These are phyloP conservation scores for Alternaria atra DNA, from an alignment of 2,329 filamentous ascomycete genomes.

Conservation along the genomic window DNA sequence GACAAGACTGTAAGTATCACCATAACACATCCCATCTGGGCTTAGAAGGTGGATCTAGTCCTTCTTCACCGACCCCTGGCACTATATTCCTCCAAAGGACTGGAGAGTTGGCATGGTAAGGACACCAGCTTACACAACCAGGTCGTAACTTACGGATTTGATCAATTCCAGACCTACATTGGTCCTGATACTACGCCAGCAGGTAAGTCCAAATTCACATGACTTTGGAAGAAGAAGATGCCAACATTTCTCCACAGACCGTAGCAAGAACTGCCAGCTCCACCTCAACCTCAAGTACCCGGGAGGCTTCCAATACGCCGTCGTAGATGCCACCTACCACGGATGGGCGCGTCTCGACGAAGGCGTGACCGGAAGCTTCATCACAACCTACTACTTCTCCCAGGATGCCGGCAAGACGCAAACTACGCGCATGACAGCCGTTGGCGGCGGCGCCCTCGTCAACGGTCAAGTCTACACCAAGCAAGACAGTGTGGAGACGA, in stretches of 20 bases:
- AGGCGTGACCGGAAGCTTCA: conserved; percentile 46
- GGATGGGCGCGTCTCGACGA: conserved; percentile 47
- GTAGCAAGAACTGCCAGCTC: conserved; percentile 50
- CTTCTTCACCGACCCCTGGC: conserved; percentile 5
- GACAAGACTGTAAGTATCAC: conserved; percentile 43
- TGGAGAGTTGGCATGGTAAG: conserved; percentile 5
- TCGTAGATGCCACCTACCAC: conserved; percentile 50
- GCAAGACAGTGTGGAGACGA: conserved; percentile 53
- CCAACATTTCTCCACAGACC: conserved; percentile 27
- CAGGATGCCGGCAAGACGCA: conserved; percentile 44
- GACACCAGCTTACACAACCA: conserved; percentile 12
- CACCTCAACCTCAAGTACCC: conserved; percentile 48
- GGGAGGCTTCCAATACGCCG: conserved; percentile 51
- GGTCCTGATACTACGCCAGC: conserved; percentile 34
- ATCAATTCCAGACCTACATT: conserved; percentile 48
- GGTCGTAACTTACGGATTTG: conserved; percentile 48
- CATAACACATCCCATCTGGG: not conserved
- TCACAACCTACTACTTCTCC: conserved; percentile 51
- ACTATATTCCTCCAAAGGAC: not conserved
- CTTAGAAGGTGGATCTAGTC: conserved; percentile 3
- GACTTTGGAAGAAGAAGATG: not conserved
- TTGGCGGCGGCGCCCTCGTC: conserved; percentile 51
- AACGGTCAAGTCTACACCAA: conserved; percentile 56
- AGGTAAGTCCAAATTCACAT: not conserved
- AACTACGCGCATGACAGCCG: conserved; percentile 36